Conservation (phyloP, 768 basidiomycete species). For the Gymnopilus dilepis region DNA sequence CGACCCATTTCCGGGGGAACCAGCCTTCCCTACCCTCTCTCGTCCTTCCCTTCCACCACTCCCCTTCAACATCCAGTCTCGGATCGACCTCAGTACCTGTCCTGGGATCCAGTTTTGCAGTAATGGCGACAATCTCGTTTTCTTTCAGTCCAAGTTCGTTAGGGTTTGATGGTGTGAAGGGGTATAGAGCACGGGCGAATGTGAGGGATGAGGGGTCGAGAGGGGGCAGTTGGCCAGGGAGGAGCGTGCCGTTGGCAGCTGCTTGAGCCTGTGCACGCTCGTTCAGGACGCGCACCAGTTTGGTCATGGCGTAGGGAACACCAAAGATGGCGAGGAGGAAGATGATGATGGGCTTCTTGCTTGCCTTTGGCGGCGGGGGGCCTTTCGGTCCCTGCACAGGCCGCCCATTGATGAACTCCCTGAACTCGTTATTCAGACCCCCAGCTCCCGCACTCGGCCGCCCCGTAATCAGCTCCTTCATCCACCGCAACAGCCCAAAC, state of each 20-base stretch:
- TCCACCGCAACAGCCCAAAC: slow-evolving; percentile 89
- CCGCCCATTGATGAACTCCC: slow-evolving; percentile 72
- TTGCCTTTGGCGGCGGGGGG: slow-evolving; percentile 59
- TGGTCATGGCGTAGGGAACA: slow-evolving; percentile 91
- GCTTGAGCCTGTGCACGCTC: slow-evolving; percentile 56
- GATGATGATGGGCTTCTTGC: slow-evolving; percentile 88
- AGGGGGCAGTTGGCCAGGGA: slow-evolving; percentile 55
- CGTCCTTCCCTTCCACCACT: slow-evolving; percentile 96
- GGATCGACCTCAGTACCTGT: slow-evolving; percentile 75
- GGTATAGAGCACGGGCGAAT: slow-evolving; percentile 83
- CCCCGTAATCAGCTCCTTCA: slow-evolving; percentile 66
- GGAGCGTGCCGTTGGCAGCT: slow-evolving; percentile 46
- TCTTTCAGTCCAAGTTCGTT: slow-evolving; percentile 83
- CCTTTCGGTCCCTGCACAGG: slow-evolving; percentile 56
- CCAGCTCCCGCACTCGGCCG: slow-evolving; percentile 29
- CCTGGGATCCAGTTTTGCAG: slow-evolving; percentile 75
- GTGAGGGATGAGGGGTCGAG: slow-evolving; percentile 81
- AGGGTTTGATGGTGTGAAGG: slow-evolving; percentile 75
- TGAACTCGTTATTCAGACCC: slow-evolving; percentile 67
- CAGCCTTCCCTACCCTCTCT: slow-evolving; percentile 92
- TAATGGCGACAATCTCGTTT: slow-evolving; percentile 93
- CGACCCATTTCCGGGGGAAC: slow-evolving; percentile 93
- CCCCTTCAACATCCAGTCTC: slow-evolving; percentile 63
- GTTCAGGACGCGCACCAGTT: slow-evolving; percentile 79
- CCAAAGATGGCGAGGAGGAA: slow-evolving; percentile 95